Conservation (phyloP, 352 stramenopile species). For the Albugo candida region DNA sequence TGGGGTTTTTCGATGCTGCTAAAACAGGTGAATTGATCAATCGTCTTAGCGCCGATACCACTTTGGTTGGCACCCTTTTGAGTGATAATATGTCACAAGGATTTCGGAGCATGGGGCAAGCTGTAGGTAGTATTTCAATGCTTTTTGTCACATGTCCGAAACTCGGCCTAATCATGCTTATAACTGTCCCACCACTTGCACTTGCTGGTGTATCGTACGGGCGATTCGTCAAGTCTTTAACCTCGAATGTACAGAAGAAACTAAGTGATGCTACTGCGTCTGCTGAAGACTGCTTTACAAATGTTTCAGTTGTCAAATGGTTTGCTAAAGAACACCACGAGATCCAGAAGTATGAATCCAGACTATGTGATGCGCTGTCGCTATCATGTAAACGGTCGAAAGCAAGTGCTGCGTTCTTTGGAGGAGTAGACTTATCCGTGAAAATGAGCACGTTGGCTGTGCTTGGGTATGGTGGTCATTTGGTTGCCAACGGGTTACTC, state of each 20-base stretch:
- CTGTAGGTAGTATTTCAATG: conserved; percentile 70
- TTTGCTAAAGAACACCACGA: conserved; percentile 72
- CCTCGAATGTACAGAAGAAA: conserved; percentile 77
- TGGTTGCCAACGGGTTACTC: conserved; percentile 72
- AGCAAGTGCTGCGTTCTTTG: conserved; percentile 70
- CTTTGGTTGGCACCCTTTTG: conserved; percentile 82
- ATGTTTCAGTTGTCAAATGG: conserved; percentile 85
- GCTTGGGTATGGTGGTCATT: conserved; percentile 82
- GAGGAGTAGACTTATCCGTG: conserved; percentile 58
- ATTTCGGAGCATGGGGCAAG: conserved; percentile 65
- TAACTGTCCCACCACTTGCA: conserved; percentile 82
- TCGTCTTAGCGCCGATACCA: conserved; percentile 74
- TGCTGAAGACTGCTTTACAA: conserved; percentile 83
- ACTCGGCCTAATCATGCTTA: conserved; percentile 80
- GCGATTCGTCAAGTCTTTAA: conserved; percentile 67
- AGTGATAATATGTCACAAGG: conserved; percentile 75
- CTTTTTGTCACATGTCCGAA: conserved; percentile 82
- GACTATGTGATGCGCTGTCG: conserved; percentile 37
- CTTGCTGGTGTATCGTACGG: conserved; percentile 77
- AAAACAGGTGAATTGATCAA: conserved; percentile 85
- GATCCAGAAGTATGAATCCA: conserved; percentile 25
- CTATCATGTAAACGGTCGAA: conserved; percentile 52
- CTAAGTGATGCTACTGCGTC: conserved; percentile 82
- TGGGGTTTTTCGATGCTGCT: conserved; percentile 80
- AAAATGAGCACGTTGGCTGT: conserved; percentile 81